A percentile compares a stretch with the other conserved stretches of the same genome.
These are phyloP conservation scores for Xylaria scruposa DNA, from an alignment of 495 filamentous ascomycete species.

Conservation along the genomic window DNA sequence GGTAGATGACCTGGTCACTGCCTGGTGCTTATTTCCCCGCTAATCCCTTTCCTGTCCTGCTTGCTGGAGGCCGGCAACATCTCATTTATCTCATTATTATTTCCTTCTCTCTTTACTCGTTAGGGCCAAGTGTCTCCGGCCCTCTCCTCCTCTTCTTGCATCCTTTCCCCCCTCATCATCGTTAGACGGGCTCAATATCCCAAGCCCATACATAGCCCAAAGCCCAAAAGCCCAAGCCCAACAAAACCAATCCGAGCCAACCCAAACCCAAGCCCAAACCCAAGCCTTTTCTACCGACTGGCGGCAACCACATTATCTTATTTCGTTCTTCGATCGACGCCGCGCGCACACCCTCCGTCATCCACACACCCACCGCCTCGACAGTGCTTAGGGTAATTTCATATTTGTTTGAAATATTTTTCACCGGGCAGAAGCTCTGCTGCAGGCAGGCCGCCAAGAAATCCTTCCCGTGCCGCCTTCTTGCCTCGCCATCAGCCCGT, in stretches of 20 bases:
- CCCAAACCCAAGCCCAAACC: background rate
- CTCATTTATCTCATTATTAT: background rate
- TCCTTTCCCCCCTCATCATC: conserved; percentile 17
- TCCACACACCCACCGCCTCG: conserved; percentile 11
- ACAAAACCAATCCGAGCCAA: background rate
- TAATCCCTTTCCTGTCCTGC: conserved; percentile 10
- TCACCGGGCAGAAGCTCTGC: conserved; percentile 12
- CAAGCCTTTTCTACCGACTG: conserved; percentile 18
- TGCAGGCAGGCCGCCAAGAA: conserved; percentile 26
- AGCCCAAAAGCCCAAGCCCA: background rate
- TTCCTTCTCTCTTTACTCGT: conserved; percentile 18
- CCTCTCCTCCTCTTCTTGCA: conserved; percentile 13
- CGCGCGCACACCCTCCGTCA: background rate
- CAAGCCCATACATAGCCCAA: background rate
- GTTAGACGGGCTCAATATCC: background rate
- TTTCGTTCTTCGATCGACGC: conserved; percentile 1
- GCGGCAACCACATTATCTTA: conserved; percentile 7
- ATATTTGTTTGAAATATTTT: conserved; percentile 18
- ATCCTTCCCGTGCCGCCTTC: conserved; percentile 30
- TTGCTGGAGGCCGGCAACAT: conserved; percentile 4
- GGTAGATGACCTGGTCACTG: background rate
- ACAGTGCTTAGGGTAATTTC: conserved; percentile 17
- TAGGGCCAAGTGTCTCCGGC: conserved; percentile 15
- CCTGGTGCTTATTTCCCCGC: conserved; percentile 21
- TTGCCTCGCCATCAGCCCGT: conserved; percentile 26